Percentiles rank a stretch among this genome's conserved stretches.
phyloP scores from a whole-genome alignment of 345 rosid genomes.

The Arabis hirsuta region DNA sequence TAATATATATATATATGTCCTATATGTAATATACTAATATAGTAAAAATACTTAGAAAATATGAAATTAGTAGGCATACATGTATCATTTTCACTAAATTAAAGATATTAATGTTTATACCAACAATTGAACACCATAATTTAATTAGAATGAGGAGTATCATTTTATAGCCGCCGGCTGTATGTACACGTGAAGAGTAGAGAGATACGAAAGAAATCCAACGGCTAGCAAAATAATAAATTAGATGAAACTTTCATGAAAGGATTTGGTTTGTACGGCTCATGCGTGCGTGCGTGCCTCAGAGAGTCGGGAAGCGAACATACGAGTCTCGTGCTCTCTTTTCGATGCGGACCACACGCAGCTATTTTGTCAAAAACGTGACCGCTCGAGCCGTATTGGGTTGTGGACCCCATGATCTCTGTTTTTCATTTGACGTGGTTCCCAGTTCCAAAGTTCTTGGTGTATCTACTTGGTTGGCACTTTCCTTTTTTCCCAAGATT shows the following conservation, averaged over 20 bases:
- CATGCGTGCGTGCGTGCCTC: background rate
- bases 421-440: conserved; percentile 16
- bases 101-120: too few species aligned
- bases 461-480: background rate
- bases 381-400: background rate
- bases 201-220: conserved; percentile 20
- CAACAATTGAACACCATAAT: background rate
- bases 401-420: background rate
- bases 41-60: background rate
- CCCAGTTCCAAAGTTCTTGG: conserved; percentile 20
- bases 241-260: background rate
- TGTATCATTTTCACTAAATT: too few species aligned
- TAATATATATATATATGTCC: background rate
- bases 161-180: conserved; percentile 13
- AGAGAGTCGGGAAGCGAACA: background rate
- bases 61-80: too few species aligned
- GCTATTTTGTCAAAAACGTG: background rate
- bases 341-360: conserved; percentile 22
- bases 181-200: background rate
- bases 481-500: background rate
- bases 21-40: background rate
- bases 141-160: background rate
- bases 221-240: background rate
- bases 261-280: conserved; percentile 11
- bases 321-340: conserved; percentile 5